A percentile compares a stretch with the other conserved stretches of the same genome.
These are phyloP conservation scores for Secale cereale DNA, from an alignment of 176 grass and related monocot genomes.

Conservation along the genomic window DNA sequence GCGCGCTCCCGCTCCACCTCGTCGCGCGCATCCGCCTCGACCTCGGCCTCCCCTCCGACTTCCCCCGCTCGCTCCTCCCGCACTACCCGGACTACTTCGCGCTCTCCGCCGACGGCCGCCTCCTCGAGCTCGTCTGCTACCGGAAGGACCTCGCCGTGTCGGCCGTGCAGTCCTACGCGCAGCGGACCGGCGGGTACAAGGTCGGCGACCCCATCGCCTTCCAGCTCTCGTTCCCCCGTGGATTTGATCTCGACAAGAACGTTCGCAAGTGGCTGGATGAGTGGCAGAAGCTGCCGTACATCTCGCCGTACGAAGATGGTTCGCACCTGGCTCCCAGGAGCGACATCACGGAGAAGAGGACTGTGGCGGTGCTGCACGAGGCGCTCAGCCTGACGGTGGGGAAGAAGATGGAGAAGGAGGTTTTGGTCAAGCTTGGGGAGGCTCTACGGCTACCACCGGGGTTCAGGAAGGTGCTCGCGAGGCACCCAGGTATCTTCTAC, in stretches of 20 bases:
- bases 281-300: constrained; percentile 81
- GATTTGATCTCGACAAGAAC: constrained; percentile 80
- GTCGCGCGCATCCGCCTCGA: constrained; percentile 68
- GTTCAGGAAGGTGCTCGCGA: constrained; percentile 67
- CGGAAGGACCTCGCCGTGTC: constrained; percentile 79
- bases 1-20: constrained; percentile 59
- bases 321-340: constrained; percentile 59
- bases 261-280: constrained; percentile 80
- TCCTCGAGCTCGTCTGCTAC: constrained; percentile 92
- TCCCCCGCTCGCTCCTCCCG: constrained; percentile 59
- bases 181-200: constrained; percentile 69
- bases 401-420: constrained; percentile 91
- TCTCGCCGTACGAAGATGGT: constrained; percentile 80
- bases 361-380: constrained; percentile 73
- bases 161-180: constrained; percentile 59
- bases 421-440: constrained; percentile 65
- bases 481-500: constrained; percentile 93
- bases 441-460: constrained; percentile 60
- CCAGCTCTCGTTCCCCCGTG: constrained; percentile 60
- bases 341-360: constrained; percentile 82
- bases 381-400: constrained; percentile 57
- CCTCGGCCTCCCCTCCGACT: constrained; percentile 73
- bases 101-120: constrained; percentile 40
- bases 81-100: constrained; percentile 83
- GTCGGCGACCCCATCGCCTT: constrained; percentile 68